Base-by-base conservation (phyloP, 352 stramenopile genomes). In the Aphanomyces stellatus region DNA sequence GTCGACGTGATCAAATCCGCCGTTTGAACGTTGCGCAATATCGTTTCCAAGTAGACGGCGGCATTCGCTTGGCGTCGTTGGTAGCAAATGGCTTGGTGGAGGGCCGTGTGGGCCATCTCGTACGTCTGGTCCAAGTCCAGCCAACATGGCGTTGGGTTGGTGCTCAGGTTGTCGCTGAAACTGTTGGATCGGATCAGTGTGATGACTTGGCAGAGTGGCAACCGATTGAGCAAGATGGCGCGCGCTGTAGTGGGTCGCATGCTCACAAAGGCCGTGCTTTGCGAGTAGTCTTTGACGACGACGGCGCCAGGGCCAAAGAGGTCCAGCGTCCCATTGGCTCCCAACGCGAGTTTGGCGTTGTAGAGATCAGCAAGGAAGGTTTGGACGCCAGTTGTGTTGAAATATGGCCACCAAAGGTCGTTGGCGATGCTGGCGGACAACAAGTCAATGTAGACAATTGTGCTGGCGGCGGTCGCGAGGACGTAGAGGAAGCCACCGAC, bases 21-120 rank as follows among this genome's bases (percentile, higher is more conserved):
- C 37, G 37, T 17, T n/a, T n/a, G n/a, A n/a, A n/a, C n/a, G 17
- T 43, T 63, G 55, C 55, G 55, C 10, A 63, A 27, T 8, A 63
- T 34, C 7, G 34, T 33, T 48, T 63, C 55, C 10, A 63, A 13
- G 40, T 63, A 51, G 11, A 63, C 55, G 7, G 55, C 55, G 10
- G 55, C 60, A 31, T 67, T 67, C 5, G 4, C 8, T 8, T 22
- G 5, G 17, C 6, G 19, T n/a, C 43, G 37, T 6, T 57, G 13
- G 34, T 67, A 27, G 27, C 28, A 28, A 8, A 35, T 11, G 11
- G 22, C 22, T 57, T 67, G 60, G 13, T 31, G 60, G 25, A 30
- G n/a, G 19, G 31, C 37, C 11, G 60, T 67, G 24, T 67, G 60
- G 30, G 60, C 60, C 43, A 67, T 25, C 28, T 67, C 60, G 22